Base-by-base conservation (phyloP, 371 early-diverging fungal species). In the Rhizopus delemar region DNA sequence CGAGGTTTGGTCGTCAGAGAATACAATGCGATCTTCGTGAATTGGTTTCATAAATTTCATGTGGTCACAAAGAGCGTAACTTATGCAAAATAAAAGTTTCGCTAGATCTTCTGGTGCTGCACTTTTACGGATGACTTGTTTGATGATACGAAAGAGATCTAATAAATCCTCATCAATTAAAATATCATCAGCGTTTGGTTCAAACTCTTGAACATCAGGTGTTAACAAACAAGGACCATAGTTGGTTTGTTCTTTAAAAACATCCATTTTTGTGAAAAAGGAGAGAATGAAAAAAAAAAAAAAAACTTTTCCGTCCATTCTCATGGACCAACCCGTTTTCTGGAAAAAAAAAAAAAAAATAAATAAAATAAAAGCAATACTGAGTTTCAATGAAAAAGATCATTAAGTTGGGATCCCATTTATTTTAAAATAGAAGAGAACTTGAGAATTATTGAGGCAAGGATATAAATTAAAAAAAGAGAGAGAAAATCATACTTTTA, bases 101-200 rank as follows among this genome's bases (percentile, higher is more conserved):
- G 80, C 70, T 28, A 79, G 33, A 39, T 63, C 62, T 5, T 76
- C 76, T 5, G 74, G 35, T 59, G 68, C 67, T 8, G 72, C 74
- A 9, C 67, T 65, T 45, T 79, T 79, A 8, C 73, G 66, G 8
- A 79, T 49, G 15, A 76, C 59, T 46, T 68, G 73, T 45, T 77
- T 76, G 29, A 74, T 62, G 15, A 73, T 69, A 38, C 70, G 67
- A 52, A 79, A 77, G 4, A 79, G 58, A 41, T 76, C 77, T 11
- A 79, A 59, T 12, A 79, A 51, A 33, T 74, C 74, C 53, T 77
- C 75, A 48, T 77, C 77, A 8, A 54, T 67, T 32, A 79, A 53
- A 43, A 77, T 79, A 55, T 79, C 80, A 49, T 79, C 80, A 13
- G 74, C 76, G 36, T 73, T 72, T 8, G 76, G 77, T 32, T 74